A percentile compares a stretch with the other conserved stretches of the same genome.
phyloP scores from a whole-genome alignment of 2,329 filamentous ascomycete genomes.

The Ophiostoma novo-ulmi region DNA sequence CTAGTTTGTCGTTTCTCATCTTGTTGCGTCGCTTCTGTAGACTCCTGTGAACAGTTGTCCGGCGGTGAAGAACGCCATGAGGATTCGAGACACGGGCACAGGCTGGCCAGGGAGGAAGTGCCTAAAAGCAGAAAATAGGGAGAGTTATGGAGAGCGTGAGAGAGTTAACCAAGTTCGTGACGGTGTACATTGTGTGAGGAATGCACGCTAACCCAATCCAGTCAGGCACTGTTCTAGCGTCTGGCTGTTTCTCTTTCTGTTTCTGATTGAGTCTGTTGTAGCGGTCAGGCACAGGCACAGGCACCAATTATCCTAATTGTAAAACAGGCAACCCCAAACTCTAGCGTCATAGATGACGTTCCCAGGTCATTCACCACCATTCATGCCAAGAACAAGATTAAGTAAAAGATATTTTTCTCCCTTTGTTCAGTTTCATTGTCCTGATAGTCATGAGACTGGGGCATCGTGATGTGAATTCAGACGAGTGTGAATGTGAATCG shows the following conservation, averaged over 20 bases:
- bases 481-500: neutral
- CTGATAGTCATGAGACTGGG: neutral
- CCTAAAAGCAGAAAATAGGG: neutral
- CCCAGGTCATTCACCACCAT: neutral
- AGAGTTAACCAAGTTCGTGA: neutral
- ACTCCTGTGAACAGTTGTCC: neutral
- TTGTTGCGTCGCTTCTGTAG: neutral
- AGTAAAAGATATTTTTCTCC: neutral
- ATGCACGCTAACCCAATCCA: neutral
- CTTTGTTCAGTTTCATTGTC: neutral
- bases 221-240: neutral
- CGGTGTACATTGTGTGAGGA: neutral
- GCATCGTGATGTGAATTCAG: slow-evolving; percentile 1
- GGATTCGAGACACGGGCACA: slow-evolving; percentile 20
- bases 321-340: neutral
- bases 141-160: neutral
- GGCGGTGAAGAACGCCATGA: slow-evolving; percentile 23
- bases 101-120: neutral
- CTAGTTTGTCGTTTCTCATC: neutral
- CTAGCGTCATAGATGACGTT: slow-evolving; percentile 10
- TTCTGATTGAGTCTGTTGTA: neutral
- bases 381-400: neutral
- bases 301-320: neutral
- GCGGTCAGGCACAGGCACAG: slow-evolving; percentile 12
- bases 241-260: neutral